These are phyloP conservation scores for Pseudogymnoascus sp. DNA, from an alignment of 2,329 filamentous ascomycete genomes.

Conservation along the genomic window DNA sequence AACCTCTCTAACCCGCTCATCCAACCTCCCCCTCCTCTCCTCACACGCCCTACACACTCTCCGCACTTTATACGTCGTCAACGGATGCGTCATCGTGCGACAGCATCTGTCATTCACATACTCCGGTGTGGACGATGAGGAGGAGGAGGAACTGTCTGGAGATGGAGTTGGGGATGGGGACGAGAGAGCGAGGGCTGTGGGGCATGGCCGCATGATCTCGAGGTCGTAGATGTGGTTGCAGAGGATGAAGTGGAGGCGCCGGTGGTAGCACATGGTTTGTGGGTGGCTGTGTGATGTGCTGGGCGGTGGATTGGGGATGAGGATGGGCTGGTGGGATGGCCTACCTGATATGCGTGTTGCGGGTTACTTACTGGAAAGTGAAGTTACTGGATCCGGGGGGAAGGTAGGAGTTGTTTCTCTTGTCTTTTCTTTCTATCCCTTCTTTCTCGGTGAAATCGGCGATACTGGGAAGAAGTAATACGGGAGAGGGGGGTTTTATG, in stretches of 20 bases:
- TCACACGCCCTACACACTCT: not conserved
- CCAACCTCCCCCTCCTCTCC: not conserved
- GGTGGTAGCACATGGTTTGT: conserved; percentile 22
- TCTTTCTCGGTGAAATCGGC: no score
- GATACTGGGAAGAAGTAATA: not conserved
- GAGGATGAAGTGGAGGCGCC: conserved; percentile 51
- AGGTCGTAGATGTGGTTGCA: conserved; percentile 38
- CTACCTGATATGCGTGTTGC: not conserved
- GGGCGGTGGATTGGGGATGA: not conserved
- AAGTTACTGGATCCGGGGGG: not conserved
- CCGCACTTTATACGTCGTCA: not conserved
- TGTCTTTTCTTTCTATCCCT: not conserved
- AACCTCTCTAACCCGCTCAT: not conserved
- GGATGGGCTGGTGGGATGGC: not conserved
- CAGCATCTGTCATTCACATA: not conserved
- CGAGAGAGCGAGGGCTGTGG: conserved; percentile 17
- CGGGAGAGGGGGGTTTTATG: not conserved
- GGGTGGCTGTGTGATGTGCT: not conserved
- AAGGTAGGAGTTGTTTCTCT: not conserved
- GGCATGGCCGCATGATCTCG: conserved; percentile 27
- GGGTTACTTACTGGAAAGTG: not conserved
- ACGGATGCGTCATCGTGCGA: not conserved
- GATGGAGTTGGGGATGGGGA: not conserved
- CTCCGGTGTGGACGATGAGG: no score
- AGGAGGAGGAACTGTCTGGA: no score